phyloP scores from a whole-genome alignment of 2,329 filamentous ascomycete genomes.

The Lachnellula occidentalis region DNA sequence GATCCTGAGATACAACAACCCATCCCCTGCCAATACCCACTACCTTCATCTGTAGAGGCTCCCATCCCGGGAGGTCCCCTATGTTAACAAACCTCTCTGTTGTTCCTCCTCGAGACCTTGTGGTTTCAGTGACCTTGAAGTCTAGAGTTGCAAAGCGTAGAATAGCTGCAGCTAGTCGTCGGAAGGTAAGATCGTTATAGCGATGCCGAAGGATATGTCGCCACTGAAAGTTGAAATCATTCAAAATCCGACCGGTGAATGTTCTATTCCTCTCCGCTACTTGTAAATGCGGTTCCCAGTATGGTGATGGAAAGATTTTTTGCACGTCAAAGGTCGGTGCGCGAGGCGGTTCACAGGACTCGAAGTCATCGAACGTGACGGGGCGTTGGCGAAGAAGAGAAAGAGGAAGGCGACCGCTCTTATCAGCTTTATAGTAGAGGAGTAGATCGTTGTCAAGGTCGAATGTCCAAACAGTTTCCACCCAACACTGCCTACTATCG shows the following conservation, averaged over 20 bases:
- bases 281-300: not conserved
- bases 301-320: not conserved
- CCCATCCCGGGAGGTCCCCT: not conserved
- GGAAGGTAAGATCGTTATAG: not conserved
- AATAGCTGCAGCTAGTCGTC: not conserved
- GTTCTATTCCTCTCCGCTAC: not conserved
- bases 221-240: constrained; percentile 1
- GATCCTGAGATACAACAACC: not conserved
- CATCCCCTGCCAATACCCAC: not conserved
- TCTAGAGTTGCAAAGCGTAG: not conserved
- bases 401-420: not conserved
- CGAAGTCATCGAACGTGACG: not conserved
- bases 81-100: not conserved
- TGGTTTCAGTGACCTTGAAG: not conserved
- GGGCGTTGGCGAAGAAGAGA: not conserved
- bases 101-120: not conserved
- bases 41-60: not conserved
- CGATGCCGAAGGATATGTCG: not conserved
- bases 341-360: not conserved
- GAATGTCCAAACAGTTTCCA: constrained; percentile 1
- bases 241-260: not conserved
- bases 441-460: constrained; percentile 2
- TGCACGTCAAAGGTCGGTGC: not conserved
- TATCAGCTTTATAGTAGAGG: not conserved
- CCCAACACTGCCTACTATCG: not conserved